These are phyloP conservation scores for Hypoxylon trugodes DNA, from an alignment of 495 filamentous ascomycete genomes.

Conservation along the genomic window DNA sequence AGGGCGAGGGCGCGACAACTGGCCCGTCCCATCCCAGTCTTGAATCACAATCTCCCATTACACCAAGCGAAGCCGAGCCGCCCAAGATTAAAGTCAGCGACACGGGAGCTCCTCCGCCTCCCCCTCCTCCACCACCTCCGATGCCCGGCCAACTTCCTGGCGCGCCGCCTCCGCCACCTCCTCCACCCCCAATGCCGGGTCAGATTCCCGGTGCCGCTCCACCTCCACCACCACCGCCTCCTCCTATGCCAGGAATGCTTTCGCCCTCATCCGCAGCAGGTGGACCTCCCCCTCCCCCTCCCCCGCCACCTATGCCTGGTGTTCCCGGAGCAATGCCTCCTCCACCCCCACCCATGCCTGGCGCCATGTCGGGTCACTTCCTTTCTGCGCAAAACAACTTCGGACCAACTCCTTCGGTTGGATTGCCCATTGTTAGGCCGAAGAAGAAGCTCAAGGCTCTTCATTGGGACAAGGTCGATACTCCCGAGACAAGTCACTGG, in stretches of 20 bases:
- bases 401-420: conserved; percentile 48
- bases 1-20: conserved; percentile 75
- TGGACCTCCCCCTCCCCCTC: conserved; percentile 64
- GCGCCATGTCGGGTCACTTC: conserved; percentile 63
- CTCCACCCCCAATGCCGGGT: conserved; percentile 62
- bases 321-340: conserved; percentile 58
- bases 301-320: conserved; percentile 55
- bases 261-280: conserved; percentile 36
- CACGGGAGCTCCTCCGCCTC: conserved; percentile 58
- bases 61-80: conserved; percentile 68
- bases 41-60: conserved; percentile 74
- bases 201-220: conserved; percentile 53
- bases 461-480: conserved; percentile 98
- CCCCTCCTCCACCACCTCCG: conserved; percentile 60
- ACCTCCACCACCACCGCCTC: conserved; percentile 63
- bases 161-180: conserved; percentile 58
- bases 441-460: conserved; percentile 99
- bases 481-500: conserved; percentile 95
- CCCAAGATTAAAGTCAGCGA: conserved; percentile 57
- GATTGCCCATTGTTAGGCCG: conserved; percentile 80
- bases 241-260: conserved; percentile 54
- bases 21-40: conserved; percentile 79
- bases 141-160: conserved; percentile 56
- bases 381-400: conserved; percentile 56
- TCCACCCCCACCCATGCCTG: conserved; percentile 57